Evolutionary conservation across 257 asterid genomes (phyloP), one percentile per base, ranked within the genome.

Genomic region (Solanum medicagineum): DNA sequence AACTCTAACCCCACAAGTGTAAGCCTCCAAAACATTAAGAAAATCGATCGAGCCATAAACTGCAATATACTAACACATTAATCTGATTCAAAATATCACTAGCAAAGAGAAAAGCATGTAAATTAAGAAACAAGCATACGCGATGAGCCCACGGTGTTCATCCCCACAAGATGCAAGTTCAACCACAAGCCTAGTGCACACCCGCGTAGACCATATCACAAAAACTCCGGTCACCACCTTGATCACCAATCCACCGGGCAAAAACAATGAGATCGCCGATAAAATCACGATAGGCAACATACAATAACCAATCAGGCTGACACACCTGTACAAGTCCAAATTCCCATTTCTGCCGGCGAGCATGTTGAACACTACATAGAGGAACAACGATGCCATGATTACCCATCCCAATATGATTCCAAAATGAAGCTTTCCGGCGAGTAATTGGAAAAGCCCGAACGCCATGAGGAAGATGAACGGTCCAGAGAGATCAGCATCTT

Each of bases 131-230:
- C 98, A 93, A 1, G 99, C 97, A 54, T 95, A 95, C 81, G 95
- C 89, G 84, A 95, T 93, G 85, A 95, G 89, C 42, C 97, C 98
- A 10, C 97, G 91, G 71, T 94, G 98, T 86, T 95, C 98, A 17
- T 95, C 97, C 54, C 99, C 99, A 65, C 91, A 94, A 47, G 92
- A 93, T 51, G 99, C 97, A 79, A 95, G 91, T 93, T 95, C 99
- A 47, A 95, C 99, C 79, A 94, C 91, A 90, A 95, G 88, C 85
- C 97, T 89, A 20, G 99, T 90, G 91, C 98, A 95, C 59, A 92
- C 99, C n/a, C 99, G 91, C 17, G 97, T 92, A 19, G 99, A 90
- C 99, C 97, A 95, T 63, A 95, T 84, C 86, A 94, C 97, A 47
- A 92, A 93, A 74, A 94, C 36, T 75, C 95, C 97, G 1, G 95